These are phyloP conservation scores for Tetrahymena borealis DNA, from an alignment of 73 alveolate species.

Conservation along the genomic window DNA sequence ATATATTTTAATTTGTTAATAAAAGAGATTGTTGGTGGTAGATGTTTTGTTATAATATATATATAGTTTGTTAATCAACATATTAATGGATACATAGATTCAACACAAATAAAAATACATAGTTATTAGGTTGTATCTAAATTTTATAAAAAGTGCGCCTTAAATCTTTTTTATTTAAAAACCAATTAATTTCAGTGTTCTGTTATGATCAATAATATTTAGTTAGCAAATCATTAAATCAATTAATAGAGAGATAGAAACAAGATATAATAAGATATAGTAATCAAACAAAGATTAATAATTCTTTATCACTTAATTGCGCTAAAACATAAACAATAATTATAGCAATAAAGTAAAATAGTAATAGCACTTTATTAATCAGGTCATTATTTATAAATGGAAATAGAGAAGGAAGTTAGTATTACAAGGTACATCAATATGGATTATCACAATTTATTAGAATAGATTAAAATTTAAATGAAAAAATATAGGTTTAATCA, in stretches of 20 bases:
- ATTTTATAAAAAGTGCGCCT: neutral
- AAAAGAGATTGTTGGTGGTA: too few species aligned
- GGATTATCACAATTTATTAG: too few species aligned
- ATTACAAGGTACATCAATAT: neutral
- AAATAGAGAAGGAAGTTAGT: neutral
- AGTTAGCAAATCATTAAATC: too few species aligned
- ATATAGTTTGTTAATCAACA: too few species aligned
- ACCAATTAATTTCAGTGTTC: neutral
- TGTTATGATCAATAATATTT: too few species aligned
- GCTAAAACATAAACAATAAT: neutral
- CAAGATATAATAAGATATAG: neutral
- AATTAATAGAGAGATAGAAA: neutral
- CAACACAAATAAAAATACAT: too few species aligned
- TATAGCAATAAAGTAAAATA: neutral
- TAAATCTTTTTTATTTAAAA: neutral
- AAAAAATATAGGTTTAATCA: neutral
- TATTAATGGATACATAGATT: too few species aligned
- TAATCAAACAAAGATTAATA: too few species aligned
- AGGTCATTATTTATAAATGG: neutral
- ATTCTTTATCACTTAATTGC: neutral
- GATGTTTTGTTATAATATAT: too few species aligned
- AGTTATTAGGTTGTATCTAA: too few species aligned
- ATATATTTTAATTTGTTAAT: too few species aligned
- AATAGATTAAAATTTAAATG: too few species aligned
- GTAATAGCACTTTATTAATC: neutral